These are phyloP conservation scores for Juncus inflexus DNA, from an alignment of 176 grass and related monocot species.

Conservation along the genomic window DNA sequence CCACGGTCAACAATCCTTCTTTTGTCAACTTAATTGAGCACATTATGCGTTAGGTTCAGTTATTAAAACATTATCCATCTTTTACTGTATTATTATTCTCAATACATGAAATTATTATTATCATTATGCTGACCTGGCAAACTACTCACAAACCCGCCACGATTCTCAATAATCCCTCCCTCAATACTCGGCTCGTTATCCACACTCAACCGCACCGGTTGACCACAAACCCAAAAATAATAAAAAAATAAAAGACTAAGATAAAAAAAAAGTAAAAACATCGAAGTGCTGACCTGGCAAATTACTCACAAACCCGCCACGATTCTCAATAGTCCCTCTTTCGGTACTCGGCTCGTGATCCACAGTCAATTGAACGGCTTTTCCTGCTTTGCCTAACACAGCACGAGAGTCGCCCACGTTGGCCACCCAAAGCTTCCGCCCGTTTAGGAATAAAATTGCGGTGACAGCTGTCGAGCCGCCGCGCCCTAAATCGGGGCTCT, in stretches of 20 bases:
- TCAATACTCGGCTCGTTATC: too few species aligned
- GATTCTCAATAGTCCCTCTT: constrained; percentile 31
- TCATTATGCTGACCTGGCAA: constrained; percentile 18
- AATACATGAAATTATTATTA: neutral
- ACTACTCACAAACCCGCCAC: constrained; percentile 32
- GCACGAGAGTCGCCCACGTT: constrained; percentile 39
- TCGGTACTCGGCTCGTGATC: constrained; percentile 41
- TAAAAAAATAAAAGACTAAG: constrained; percentile 9
- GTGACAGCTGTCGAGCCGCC: constrained; percentile 46
- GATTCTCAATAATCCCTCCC: too few species aligned
- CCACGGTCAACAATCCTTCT: too few species aligned
- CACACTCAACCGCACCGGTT: constrained; percentile 19
- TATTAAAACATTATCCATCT: too few species aligned
- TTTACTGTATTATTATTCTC: neutral
- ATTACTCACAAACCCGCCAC: constrained; percentile 36
- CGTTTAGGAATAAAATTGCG: constrained; percentile 31
- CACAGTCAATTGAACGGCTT: constrained; percentile 25
- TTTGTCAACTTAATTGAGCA: too few species aligned
- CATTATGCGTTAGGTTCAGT: too few species aligned
- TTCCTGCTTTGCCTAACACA: constrained; percentile 24
- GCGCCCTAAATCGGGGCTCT: constrained; percentile 35
- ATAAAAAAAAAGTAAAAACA: neutral
- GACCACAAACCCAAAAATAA: constrained; percentile 4
- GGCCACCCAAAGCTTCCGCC: constrained; percentile 37
- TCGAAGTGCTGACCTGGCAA: constrained; percentile 24